Conservation (phyloP, 2,329 filamentous ascomycete species). For the Colletotrichum endophyticum region DNA sequence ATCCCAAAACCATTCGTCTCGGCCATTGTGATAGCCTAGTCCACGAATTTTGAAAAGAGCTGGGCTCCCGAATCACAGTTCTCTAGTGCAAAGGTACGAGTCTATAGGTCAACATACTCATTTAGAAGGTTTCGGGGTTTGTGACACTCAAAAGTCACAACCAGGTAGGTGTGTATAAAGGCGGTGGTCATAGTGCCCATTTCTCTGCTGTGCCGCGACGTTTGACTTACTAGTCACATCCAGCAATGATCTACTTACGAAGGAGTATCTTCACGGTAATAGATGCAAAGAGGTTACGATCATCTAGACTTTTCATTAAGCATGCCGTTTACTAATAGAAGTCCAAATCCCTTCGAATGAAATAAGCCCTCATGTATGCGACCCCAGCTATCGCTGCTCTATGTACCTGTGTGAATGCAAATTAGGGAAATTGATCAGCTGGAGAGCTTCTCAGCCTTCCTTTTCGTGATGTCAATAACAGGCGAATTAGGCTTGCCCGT, state of each 20-base stretch:
- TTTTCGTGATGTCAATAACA: constrained; percentile 29
- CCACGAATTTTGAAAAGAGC: neutral
- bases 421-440: neutral
- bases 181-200: too few relatives aligned
- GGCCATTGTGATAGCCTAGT: neutral
- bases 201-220: neutral
- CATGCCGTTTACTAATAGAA: neutral
- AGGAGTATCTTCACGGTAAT: rapidly evolving
- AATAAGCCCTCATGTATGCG: neutral
- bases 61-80: neutral
- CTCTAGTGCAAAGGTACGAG: neutral
- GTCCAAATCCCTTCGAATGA: neutral
- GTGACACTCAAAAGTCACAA: neutral
- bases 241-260: neutral
- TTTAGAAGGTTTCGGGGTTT: neutral
- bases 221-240: neutral
- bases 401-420: neutral
- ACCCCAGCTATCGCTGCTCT: neutral
- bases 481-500: constrained; percentile 42
- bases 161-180: neutral
- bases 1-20: neutral
- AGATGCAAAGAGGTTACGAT: neutral
- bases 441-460: neutral
- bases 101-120: neutral
- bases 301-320: neutral